Conservation (phyloP, 768 basidiomycete genomes). For the Suillus tomentosus region DNA sequence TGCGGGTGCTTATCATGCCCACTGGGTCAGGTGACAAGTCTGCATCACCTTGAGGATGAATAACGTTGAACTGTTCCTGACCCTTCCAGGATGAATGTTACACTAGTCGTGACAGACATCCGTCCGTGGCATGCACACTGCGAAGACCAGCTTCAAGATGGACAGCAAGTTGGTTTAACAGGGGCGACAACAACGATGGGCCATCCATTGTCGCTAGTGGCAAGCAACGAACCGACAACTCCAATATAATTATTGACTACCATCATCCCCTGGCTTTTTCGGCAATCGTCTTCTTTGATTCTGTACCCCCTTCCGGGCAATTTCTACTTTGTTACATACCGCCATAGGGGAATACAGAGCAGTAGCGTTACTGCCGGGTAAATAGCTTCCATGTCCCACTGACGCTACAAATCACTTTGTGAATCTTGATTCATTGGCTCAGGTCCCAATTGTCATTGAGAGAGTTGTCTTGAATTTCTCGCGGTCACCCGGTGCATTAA, state of each 20-base stretch:
- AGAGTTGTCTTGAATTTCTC: no score
- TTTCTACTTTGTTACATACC: no score
- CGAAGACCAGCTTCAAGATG: slow-evolving; percentile 33
- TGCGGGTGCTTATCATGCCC: slow-evolving; percentile 30
- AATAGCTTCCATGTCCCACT: no score
- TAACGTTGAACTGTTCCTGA: neutral
- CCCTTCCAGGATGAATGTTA: slow-evolving; percentile 23
- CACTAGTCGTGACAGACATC: slow-evolving; percentile 21
- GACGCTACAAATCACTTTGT: no score
- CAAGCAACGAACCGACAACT: neutral
- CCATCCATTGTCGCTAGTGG: slow-evolving; percentile 4
- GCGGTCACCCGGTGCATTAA: no score
- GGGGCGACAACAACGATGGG: neutral
- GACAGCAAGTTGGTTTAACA: neutral
- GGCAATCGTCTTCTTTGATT: neutral
- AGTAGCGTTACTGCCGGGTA: no score
- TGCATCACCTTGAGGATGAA: neutral
- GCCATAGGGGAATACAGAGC: no score
- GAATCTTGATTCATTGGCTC: no score
- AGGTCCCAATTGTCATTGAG: no score
- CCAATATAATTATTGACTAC: neutral
- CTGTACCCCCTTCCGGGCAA: no score
- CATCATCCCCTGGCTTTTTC: slow-evolving; percentile 5
- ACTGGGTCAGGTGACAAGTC: slow-evolving; percentile 21
- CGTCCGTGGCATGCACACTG: slow-evolving; percentile 24